Evolutionary conservation across 805 yeast species (phyloP), one percentile per base, ranked within the genome.

Genomic region (Yamadazyma akitaensis): DNA sequence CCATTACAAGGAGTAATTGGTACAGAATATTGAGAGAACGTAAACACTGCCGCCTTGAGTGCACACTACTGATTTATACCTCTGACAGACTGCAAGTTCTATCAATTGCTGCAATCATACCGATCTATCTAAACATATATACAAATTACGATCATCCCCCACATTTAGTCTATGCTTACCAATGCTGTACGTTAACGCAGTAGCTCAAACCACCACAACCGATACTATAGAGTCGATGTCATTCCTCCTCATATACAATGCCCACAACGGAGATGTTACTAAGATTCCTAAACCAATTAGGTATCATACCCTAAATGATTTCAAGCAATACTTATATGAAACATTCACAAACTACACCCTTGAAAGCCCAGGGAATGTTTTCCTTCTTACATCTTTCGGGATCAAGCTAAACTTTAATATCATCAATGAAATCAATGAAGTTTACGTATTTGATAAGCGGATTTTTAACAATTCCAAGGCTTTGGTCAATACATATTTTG

Each of bases 381-480:
- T 85, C 52, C 64, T 85, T 12, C 62, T 85, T 33, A 75, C 89
- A 2, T 80, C 89, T 1, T 82, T 77, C 59, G 91, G 91, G 0
- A 73, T 79, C 39, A 80, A 77, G 54, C 67, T 85, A 51, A 81
- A 77, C 59, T 76, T 68, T 59, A 72, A 70, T 56, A 73, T 71
- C 72, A 69, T 72, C 38, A 68, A 77, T 52, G 83, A 79, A 48
- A 60, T 76, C 26, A 68, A 67, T 43, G 85, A 82, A 48, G 67
- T 84, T 3, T 84, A 76, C 59, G 81, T 79, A 1, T 85, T 74
- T 62, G 89, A 85, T 60, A 78, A 84, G 59, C 72, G 81, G 39
- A 63, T 80, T 39, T 84, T 85, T 52, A 64, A 74, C 41, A 26
- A 31, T 26, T 47, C 44, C 16, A 37, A 28, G 5, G 8, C 7